Conservation (phyloP, 139 green algal genomes). For the Chlamydomonas asymmetrica region DNA sequence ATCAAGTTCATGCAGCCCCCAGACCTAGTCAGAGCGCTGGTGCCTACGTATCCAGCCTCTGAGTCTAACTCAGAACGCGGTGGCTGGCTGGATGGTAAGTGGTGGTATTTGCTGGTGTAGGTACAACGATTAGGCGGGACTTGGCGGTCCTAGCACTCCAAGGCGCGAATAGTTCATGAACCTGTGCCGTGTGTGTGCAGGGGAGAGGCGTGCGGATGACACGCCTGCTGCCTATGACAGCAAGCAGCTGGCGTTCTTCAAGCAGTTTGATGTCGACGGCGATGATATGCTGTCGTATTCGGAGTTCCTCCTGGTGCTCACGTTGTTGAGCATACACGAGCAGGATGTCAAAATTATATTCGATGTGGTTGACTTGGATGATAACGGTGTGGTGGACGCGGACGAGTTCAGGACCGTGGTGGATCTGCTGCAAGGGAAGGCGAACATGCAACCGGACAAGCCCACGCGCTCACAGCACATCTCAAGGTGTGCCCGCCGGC, state of each 20-base stretch:
- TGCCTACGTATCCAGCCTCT: constrained; percentile 76
- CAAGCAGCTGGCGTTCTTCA: background rate
- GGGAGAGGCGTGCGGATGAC: background rate
- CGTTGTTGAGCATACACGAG: constrained; percentile 63
- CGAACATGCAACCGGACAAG: constrained; percentile 8
- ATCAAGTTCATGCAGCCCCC: constrained; percentile 48
- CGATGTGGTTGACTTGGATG: constrained; percentile 70
- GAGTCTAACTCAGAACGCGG: constrained; percentile 53
- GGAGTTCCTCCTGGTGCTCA: constrained; percentile 82
- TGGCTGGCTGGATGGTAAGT: constrained; percentile 64
- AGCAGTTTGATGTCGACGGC: constrained; percentile 69
- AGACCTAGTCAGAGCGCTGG: constrained; percentile 63
- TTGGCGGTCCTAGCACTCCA: too few relatives aligned
- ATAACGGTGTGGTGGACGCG: constrained; percentile 52
- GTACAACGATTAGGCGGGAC: background rate
- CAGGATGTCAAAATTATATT: constrained; percentile 64
- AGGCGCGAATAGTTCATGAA: too few relatives aligned
- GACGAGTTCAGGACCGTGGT: constrained; percentile 54
- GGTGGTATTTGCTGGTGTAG: background rate
- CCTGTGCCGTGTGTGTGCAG: background rate
- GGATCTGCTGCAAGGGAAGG: constrained; percentile 30
- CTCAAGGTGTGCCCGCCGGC: background rate
- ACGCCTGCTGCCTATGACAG: constrained; percentile 13
- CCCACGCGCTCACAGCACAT: constrained; percentile 4
- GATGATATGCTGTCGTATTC: constrained; percentile 67